Base-by-base conservation (phyloP, 2,329 filamentous ascomycete species). In the Cercospora nicotianae region DNA sequence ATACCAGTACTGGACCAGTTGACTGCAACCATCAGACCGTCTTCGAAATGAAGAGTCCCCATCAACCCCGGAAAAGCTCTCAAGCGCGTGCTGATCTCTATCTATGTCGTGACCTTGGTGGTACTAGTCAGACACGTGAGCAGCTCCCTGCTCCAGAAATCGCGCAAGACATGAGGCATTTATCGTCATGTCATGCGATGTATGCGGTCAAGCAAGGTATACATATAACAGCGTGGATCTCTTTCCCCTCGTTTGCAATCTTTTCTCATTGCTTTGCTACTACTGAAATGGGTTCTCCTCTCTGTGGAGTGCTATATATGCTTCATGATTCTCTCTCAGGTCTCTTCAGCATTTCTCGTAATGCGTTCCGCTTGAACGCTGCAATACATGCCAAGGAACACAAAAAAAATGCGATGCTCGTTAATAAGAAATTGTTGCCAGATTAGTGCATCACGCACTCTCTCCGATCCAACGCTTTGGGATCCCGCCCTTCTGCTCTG, bases 381-480 rank as follows among this genome's bases (percentile, higher is more conserved):
- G 48, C 60, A 67, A 23, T 60, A 42, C 26, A 59, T 30, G 61
- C 62, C 51, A 58, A 62, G 58, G 20, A 26, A 66, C 45, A 63
- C 9, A 13, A 63, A 26, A 63, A 26, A 63, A 59, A 12, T 51
- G 31, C 59, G 33, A 30, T 39, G 62, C 33, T 64, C 53, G 28
- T 18, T 30, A 9, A 53, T 12, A 45, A 30, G 18, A 36, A 31
- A 30, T 23, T 45, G 39, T 45, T 48, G 4, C 18, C 51, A 51
- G 64, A 30, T 59, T 28, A 36, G 26, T 10, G 71, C 66, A 67
- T 68, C 71, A 76, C 5, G 74, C 75, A 67, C 73, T 76, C 36
- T 75, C 70, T 26, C 76, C 76, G 20, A 74, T 64, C 76, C 76
- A 78, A 20, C 76, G 70, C 58, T 55, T 65, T 7, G 76, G 76